Conservation (phyloP, 257 asterid species). For the Ophiorrhiza pumila region DNA sequence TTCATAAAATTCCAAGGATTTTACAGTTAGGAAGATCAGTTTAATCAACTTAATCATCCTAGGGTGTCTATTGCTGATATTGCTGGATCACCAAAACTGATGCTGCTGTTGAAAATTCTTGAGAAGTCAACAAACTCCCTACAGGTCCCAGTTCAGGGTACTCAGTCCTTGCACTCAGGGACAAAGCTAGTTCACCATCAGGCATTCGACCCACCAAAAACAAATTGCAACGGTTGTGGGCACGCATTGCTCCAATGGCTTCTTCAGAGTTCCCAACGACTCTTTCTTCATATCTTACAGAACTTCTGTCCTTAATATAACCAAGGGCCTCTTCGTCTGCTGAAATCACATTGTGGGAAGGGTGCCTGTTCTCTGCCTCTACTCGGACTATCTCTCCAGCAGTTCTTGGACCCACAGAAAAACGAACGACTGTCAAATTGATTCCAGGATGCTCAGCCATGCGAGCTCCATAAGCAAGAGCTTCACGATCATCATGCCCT, state of each 20-base stretch:
- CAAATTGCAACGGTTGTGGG: constrained; percentile 29
- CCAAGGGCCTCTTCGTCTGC: constrained; percentile 32
- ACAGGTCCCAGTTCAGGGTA: constrained; percentile 46
- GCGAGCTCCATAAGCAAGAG: constrained; percentile 45
- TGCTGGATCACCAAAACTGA: constrained; percentile 48
- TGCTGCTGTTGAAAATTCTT: constrained; percentile 30
- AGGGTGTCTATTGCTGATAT: constrained; percentile 8
- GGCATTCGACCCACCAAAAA: constrained; percentile 42
- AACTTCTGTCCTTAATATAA: constrained; percentile 18
- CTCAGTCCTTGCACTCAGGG: constrained; percentile 23
- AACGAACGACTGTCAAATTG: constrained; percentile 27
- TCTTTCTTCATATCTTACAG: constrained; percentile 26
- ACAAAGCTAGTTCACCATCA: constrained; percentile 27
- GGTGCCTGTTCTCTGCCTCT: constrained; percentile 14
- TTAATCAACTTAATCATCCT: not conserved
- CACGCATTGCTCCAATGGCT: constrained; percentile 21
- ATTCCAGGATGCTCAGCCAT: constrained; percentile 65
- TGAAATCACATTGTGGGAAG: not conserved
- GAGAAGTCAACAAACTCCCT: constrained; percentile 33
- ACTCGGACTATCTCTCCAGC: constrained; percentile 19
- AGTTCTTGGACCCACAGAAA: constrained; percentile 24
- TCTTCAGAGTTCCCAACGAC: constrained; percentile 16
- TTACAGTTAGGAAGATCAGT: not conserved
- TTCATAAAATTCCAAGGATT: too few species aligned
- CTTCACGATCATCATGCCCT: constrained; percentile 53